Base-by-base conservation (phyloP, 768 basidiomycete species). In the Xerocomus potaroensis region DNA sequence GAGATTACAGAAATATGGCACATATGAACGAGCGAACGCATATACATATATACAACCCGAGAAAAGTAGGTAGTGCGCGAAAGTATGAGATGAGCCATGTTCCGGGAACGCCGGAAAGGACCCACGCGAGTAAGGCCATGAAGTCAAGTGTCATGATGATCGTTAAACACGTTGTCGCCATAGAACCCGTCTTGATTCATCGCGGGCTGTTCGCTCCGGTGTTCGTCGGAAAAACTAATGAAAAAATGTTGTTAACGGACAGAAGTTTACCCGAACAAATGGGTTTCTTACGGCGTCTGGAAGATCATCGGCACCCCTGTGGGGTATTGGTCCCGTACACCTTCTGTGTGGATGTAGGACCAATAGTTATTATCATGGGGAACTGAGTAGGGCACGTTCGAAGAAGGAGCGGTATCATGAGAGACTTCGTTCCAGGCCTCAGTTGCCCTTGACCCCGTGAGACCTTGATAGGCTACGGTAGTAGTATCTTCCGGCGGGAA, bases 1-100 rank as follows among this genome's bases (percentile, higher is more conserved):
- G 51, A 57, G 48, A 54, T 60, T 38, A 54, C 39, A 42, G 19
- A 54, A 51, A 48, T 50, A 51, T 60, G 61, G 58, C 58, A 41
- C 26, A 61, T 58, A 61, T 56, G 55, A 54, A 46, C 39, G 27
- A 61, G 39, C 44, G 38, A 33, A 47, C 41, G 33, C 40, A 45
- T 26, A 47, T 22, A 10, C 10, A 24, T 40, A 39, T 33, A 41
- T 16, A 42, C 43, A 54, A 45, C 31, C n/a, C n/a, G 15, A 12
- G 30, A 31, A 42, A 15, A 12, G 8, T 18, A 32, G 5, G 35
- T 56, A 49, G 48, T 45, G 45, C 47, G 47, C 41, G 24, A 14
- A 40, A 21, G 18, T 21, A 18, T 22, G 24, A 47, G 22, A 51
- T 32, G 36, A 40, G 23, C 8, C 31, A n/a, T 12, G 16, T 29